Evolutionary conservation across 208 protist species (phyloP).

Genomic region (Vickermania ingenoplastis): DNA sequence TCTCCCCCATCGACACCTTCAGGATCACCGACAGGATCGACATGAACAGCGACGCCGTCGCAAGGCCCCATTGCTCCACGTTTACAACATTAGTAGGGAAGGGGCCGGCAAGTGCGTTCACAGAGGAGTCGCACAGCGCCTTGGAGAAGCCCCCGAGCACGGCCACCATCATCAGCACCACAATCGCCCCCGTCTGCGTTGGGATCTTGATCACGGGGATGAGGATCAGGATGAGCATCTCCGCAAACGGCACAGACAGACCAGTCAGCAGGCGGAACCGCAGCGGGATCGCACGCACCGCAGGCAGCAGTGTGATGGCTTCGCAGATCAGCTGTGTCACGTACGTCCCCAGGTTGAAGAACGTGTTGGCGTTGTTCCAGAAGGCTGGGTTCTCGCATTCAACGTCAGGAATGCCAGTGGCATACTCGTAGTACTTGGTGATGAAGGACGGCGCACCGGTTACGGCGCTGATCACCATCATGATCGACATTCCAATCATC

Average conservation of each 20-base stretch:
- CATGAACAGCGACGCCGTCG: constrained; percentile 16
- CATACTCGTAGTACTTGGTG: constrained; percentile 23
- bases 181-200: constrained; percentile 16
- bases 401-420: constrained; percentile 9
- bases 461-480: constrained; percentile 59
- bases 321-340: constrained; percentile 20
- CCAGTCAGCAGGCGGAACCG: constrained; percentile 11
- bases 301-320: constrained; percentile 13
- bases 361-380: constrained; percentile 28
- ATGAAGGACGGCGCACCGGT: constrained; percentile 42
- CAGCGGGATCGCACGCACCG: constrained; percentile 15
- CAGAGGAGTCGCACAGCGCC: constrained; percentile 39
- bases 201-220: constrained; percentile 10
- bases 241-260: constrained; percentile 10
- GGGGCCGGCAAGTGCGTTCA: constrained; percentile 34
- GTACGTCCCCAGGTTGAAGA: constrained; percentile 27
- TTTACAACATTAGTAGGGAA: constrained; percentile 34
- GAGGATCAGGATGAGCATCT: constrained; percentile 17
- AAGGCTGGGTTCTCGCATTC: constrained; percentile 8
- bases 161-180: constrained; percentile 18
- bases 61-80: constrained; percentile 23
- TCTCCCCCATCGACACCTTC: constrained; percentile 20
- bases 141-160: constrained; percentile 18
- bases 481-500: constrained; percentile 38
- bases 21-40: constrained; percentile 21